Percentiles rank a stretch among this genome's conserved stretches.
These are phyloP conservation scores for Kluyveromyces siamensis DNA, from an alignment of 805 yeast species.

Conservation along the genomic window DNA sequence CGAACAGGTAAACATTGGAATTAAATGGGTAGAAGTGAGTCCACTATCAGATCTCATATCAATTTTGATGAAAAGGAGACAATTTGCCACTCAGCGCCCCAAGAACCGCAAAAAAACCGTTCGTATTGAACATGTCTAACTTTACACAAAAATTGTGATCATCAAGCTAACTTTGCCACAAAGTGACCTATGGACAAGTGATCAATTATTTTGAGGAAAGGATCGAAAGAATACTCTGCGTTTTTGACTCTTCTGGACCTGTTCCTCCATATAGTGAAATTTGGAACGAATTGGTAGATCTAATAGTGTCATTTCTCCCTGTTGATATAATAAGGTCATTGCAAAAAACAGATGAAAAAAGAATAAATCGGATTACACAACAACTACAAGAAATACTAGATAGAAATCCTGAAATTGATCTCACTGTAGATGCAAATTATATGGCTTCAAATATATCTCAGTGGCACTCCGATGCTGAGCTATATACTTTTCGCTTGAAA, in stretches of 20 bases:
- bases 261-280: not conserved
- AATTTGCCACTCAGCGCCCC: not conserved
- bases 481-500: not conserved
- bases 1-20: not conserved
- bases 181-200: not conserved
- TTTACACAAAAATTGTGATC: not conserved
- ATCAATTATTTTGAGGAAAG: not conserved
- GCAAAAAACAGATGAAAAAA: not conserved
- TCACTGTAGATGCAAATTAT: slow-evolving; percentile 12
- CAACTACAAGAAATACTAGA: slow-evolving; percentile 8
- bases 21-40: not conserved
- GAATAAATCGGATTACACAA: not conserved
- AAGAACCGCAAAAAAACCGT: not conserved
- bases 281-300: slow-evolving; percentile 1
- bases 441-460: slow-evolving; percentile 8
- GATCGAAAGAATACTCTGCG: not conserved
- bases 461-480: slow-evolving; percentile 2
- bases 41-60: not conserved
- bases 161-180: not conserved
- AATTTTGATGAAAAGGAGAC: not conserved
- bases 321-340: not conserved
- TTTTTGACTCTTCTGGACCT: not conserved
- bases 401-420: slow-evolving; percentile 15
- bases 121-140: not conserved
- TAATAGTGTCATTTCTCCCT: slow-evolving; percentile 4